Conservation (phyloP, 257 asterid species). For the Solanum lycopersicoides region DNA sequence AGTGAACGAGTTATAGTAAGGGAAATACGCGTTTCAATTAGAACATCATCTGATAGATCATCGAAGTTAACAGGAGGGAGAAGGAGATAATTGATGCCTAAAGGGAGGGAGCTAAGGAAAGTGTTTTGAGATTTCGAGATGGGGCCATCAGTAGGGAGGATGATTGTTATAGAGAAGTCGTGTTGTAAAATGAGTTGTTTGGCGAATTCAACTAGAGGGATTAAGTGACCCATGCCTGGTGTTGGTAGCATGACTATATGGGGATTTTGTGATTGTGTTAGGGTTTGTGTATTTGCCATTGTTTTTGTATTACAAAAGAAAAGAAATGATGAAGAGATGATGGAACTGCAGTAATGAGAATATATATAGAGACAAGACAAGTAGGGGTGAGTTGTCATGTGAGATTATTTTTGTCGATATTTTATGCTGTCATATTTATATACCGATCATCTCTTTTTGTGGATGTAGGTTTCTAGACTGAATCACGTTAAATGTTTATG, state of each 20-base stretch:
- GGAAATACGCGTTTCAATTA: constrained; percentile 14
- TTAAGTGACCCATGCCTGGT: constrained; percentile 89
- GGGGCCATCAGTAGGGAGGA: constrained; percentile 49
- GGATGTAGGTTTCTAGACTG: too few species aligned
- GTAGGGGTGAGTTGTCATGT: too few species aligned
- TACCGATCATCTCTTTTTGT: too few species aligned
- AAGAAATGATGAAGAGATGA: too few species aligned
- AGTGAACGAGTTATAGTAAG: not conserved
- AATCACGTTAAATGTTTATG: too few species aligned
- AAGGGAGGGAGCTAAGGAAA: constrained; percentile 40
- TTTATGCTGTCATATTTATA: too few species aligned
- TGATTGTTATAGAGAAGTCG: constrained; percentile 37
- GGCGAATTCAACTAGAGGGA: constrained; percentile 58
- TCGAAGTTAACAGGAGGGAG: constrained; percentile 45
- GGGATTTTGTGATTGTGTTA: constrained; percentile 5
- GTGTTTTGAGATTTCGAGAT: constrained; percentile 29
- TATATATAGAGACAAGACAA: too few species aligned
- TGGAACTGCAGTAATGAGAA: too few species aligned
- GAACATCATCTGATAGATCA: constrained; percentile 28
- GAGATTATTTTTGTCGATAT: too few species aligned
- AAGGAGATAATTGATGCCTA: constrained; percentile 15
- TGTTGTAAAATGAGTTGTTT: constrained; percentile 28
- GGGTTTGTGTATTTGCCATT: not conserved
- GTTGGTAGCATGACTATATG: constrained; percentile 52
- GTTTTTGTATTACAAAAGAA: too few species aligned